These are phyloP conservation scores for Truncatella angustata DNA, from an alignment of 2,329 filamentous ascomycete genomes.

Conservation along the genomic window DNA sequence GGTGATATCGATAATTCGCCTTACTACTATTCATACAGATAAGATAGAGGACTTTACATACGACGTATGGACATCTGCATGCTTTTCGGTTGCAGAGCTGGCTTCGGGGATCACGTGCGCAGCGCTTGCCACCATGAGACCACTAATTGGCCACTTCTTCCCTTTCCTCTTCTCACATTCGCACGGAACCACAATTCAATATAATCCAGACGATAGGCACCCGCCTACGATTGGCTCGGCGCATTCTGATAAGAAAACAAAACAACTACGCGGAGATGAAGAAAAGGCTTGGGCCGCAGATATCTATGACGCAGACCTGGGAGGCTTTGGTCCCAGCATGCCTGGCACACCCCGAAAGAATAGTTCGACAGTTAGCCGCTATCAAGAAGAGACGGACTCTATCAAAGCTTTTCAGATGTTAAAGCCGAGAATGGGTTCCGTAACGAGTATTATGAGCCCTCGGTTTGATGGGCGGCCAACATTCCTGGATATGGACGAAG, in stretches of 20 bases:
- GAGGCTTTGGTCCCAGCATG: neutral
- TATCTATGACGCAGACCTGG: neutral
- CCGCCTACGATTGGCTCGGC: neutral
- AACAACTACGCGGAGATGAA: neutral
- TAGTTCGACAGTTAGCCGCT: neutral
- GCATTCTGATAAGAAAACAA: neutral
- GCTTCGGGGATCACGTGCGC: constrained; percentile 13
- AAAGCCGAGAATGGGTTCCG: neutral
- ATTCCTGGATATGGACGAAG: neutral
- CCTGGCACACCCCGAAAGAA: neutral
- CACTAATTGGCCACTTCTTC: constrained; percentile 8
- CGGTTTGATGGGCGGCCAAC: neutral
- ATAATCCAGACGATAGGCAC: neutral
- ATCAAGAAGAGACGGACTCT: neutral
- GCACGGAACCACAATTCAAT: neutral
- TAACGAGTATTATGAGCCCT: neutral
- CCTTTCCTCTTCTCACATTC: neutral
- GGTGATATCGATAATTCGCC: constrained; percentile 12
- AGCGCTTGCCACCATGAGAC: constrained; percentile 11
- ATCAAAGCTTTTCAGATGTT: neutral
- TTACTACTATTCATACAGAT: constrained; percentile 10
- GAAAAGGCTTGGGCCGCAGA: neutral
- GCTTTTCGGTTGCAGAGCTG: constrained; percentile 13
- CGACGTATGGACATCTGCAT: constrained; percentile 7
- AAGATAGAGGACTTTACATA: constrained; percentile 10